Conservation (phyloP, 108 stramenopile genomes). For the Nannochloropsis granulata region DNA sequence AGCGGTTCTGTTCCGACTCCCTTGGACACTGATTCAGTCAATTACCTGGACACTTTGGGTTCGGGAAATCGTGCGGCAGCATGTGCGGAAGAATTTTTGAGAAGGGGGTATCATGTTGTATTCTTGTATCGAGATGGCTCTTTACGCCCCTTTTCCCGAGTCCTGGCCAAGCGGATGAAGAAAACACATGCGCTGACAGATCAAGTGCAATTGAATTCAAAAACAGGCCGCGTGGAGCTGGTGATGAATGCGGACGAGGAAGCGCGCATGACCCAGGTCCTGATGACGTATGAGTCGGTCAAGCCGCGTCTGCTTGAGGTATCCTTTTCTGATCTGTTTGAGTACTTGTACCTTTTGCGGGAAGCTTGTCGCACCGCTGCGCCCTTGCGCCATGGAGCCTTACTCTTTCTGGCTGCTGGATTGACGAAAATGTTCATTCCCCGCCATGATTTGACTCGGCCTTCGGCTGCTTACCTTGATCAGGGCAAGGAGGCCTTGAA, state of each 20-base stretch:
- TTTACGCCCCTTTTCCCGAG: not conserved
- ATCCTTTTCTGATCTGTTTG: not conserved
- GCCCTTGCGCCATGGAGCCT: not conserved
- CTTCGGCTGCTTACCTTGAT: not conserved
- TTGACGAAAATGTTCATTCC: not conserved
- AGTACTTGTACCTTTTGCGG: not conserved
- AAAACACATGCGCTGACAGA: not conserved
- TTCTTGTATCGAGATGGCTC: not conserved
- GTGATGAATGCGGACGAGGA: not conserved
- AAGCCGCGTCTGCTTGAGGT: not conserved
- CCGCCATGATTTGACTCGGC: not conserved
- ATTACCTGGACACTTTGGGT: not conserved
- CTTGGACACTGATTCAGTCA: not conserved
- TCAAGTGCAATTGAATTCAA: not conserved
- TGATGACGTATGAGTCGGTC: not conserved
- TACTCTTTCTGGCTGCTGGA: not conserved
- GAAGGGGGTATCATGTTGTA: not conserved
- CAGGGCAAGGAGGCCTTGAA: not conserved
- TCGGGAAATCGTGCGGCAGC: not conserved
- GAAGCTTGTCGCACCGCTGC: not conserved
- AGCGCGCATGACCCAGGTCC: not conserved
- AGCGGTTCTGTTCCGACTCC: not conserved
- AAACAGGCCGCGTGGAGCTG: not conserved
- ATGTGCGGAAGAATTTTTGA: not conserved
- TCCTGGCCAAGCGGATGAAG: not conserved